Evolutionary conservation across 108 stramenopile species (phyloP).

Genomic region (Skeletonema marinoi): DNA sequence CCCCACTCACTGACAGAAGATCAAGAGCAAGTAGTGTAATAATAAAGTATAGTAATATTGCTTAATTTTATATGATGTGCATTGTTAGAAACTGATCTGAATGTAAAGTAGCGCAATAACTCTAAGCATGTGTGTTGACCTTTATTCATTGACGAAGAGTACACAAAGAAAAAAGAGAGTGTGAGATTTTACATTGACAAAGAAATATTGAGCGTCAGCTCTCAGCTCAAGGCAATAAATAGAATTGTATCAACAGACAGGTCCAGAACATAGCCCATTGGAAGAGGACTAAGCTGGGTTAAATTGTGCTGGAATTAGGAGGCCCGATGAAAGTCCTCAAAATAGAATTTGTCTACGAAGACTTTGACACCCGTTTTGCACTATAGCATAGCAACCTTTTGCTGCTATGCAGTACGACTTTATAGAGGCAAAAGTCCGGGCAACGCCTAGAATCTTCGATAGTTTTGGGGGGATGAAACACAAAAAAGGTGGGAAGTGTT

Average conservation of each 20-base stretch:
- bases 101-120: no score
- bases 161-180: not conserved
- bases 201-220: not conserved
- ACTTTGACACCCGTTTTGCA: conserved; percentile 31
- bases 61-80: no score
- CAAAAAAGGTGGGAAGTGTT: not conserved
- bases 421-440: conserved; percentile 14
- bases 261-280: conserved; percentile 23
- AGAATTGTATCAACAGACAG: conserved; percentile 25
- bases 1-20: no score
- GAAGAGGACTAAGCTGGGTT: conserved; percentile 20
- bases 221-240: not conserved
- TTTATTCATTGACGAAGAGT: not conserved
- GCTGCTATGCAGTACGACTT: conserved; percentile 12
- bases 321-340: conserved; percentile 9
- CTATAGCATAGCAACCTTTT: conserved; percentile 13
- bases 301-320: conserved; percentile 7
- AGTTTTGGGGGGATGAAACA: not conserved
- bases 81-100: no score
- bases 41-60: no score
- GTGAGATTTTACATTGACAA: not conserved
- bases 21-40: no score
- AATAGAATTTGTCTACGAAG: conserved; percentile 16
- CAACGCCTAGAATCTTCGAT: conserved; percentile 24
- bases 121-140: conserved; percentile 2